Evolutionary conservation across 768 basidiomycete genomes (phyloP), one percentile per base, ranked within the genome.

Genomic region (Plicaturopsis crispa): DNA sequence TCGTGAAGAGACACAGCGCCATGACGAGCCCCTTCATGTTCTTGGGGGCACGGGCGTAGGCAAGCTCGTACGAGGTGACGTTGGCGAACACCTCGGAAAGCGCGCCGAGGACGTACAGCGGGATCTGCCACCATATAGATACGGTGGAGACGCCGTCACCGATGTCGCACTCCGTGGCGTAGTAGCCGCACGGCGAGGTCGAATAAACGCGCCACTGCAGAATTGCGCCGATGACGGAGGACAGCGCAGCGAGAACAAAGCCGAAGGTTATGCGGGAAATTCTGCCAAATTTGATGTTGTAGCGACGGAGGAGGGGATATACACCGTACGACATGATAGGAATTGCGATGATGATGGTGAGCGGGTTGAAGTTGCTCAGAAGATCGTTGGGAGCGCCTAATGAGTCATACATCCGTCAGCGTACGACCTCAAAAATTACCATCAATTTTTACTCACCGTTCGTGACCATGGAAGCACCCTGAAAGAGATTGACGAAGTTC

Each of bases 21-120:
- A 64, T 65, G 21, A 69, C 57, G 31, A 69, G 53, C 4, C 63
- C 63, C 35, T 64, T 59, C 66, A 69, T 70, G 38, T 59, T 55
- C 37, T 60, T 61, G 16, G 67, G 67, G 4, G 66, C 67, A 38
- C 66, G 62, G 26, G 57, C 61, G 51, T 60, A 68, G 14, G 63
- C 65, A 40, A 61, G 61, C 44, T 62, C 59, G 33, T 60, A 3
- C n/a, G n/a, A n/a, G n/a, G n/a, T n/a, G n/a, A n/a, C n/a, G n/a
- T n/a, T n/a, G n/a, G 51, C 50, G 39, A 52, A 54, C 40, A 63
- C 56, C 45, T 62, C 56, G 24, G 45, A 49, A n/a, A 60, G 46
- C 22, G 56, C 60, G 36, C 57, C 52, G n/a, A 61, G 45, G 10
- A 46, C 22, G 31, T 50, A 50, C 3, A 41, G 24, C 13, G 48